Percentiles rank a stretch among this genome's conserved stretches.
phyloP scores from a whole-genome alignment of 129 eudicot genomes.

The Heracleum sosnowskyi region DNA sequence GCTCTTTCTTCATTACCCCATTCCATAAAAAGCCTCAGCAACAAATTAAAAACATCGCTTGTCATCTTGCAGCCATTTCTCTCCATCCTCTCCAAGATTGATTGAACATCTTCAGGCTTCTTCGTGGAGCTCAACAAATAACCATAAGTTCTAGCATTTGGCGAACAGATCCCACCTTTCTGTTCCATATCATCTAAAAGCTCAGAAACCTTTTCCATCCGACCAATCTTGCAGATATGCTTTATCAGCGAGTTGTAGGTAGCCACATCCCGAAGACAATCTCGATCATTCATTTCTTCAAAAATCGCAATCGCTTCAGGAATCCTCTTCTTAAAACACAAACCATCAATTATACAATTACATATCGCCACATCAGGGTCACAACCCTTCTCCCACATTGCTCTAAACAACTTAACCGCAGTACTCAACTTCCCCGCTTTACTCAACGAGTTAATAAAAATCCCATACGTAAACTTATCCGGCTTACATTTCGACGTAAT shows the following conservation, averaged over 20 bases:
- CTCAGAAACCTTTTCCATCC: constrained; percentile 67
- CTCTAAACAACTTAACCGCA: constrained; percentile 52
- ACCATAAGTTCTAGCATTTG: constrained; percentile 59
- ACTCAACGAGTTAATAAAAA: constrained; percentile 55
- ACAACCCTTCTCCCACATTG: constrained; percentile 80
- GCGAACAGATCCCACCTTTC: constrained; percentile 46
- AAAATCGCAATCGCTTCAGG: constrained; percentile 70
- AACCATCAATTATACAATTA: constrained; percentile 67
- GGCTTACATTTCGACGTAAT: constrained; percentile 46
- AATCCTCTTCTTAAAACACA: constrained; percentile 84
- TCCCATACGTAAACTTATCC: constrained; percentile 64
- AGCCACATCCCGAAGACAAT: constrained; percentile 45
- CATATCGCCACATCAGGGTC: constrained; percentile 69
- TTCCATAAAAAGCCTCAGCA: constrained; percentile 66
- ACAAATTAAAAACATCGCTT: constrained; percentile 50
- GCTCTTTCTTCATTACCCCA: constrained; percentile 50
- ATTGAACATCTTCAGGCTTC: constrained; percentile 45
- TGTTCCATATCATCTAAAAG: constrained; percentile 59
- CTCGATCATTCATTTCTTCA: constrained; percentile 48
- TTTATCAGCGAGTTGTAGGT: constrained; percentile 71
- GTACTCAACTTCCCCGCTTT: constrained; percentile 67
- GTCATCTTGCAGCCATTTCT: constrained; percentile 45
- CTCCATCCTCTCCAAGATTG: constrained; percentile 55
- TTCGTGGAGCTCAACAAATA: constrained; percentile 49
- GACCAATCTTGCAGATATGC: constrained; percentile 67